phyloP scores from a whole-genome alignment of 768 basidiomycete species.

The Suillus americanus region DNA sequence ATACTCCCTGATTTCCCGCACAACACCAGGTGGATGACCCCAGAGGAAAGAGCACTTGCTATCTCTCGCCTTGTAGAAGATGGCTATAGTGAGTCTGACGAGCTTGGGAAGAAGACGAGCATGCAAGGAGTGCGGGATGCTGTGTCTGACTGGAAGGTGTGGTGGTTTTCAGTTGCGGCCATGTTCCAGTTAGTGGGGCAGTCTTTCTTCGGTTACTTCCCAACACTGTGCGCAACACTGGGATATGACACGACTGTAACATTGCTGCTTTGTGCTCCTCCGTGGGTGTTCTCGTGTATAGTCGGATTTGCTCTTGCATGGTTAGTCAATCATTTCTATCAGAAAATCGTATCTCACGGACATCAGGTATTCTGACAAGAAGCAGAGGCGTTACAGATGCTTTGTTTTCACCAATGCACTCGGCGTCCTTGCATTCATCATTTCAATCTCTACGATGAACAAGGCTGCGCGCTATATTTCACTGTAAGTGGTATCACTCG shows the following conservation, averaged over 20 bases:
- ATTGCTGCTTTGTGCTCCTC: neutral
- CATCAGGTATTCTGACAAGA: neutral
- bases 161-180: slow-evolving; percentile 69
- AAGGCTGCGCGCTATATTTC: neutral
- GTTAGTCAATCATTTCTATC: neutral
- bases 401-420: neutral
- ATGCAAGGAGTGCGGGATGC: slow-evolving; percentile 54
- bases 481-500: neutral
- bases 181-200: neutral
- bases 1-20: slow-evolving; percentile 39
- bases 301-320: neutral
- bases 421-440: neutral
- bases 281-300: neutral
- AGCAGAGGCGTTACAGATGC: neutral
- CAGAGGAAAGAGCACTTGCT: slow-evolving; percentile 30
- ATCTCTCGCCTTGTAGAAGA: slow-evolving; percentile 31
- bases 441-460: too few relatives aligned
- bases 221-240: neutral
- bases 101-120: slow-evolving; percentile 28
- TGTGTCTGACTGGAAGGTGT: slow-evolving; percentile 74
- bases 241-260: neutral
- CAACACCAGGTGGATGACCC: slow-evolving; percentile 31
- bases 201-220: neutral
- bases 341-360: neutral
- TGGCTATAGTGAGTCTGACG: slow-evolving; percentile 48